A percentile compares a stretch with the other conserved stretches of the same genome.
Evolutionary conservation across 352 stramenopile species (phyloP).

Genomic region (Phytopythium helicoides): DNA sequence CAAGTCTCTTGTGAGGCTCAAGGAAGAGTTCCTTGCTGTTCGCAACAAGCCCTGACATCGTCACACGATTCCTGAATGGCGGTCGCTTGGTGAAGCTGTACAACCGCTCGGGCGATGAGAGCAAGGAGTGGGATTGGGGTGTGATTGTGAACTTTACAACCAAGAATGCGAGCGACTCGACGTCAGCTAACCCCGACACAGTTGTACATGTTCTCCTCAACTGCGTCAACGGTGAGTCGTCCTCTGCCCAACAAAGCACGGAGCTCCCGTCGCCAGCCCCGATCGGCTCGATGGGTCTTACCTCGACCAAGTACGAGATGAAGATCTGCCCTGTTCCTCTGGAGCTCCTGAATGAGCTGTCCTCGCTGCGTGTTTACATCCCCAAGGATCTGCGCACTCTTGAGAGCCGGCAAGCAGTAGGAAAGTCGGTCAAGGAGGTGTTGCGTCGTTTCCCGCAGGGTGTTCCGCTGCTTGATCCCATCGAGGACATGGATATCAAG

Average conservation of each 20-base stretch:
- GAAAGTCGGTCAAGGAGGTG: constrained; percentile 80
- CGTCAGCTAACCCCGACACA: constrained; percentile 56
- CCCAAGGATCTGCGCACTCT: constrained; percentile 76
- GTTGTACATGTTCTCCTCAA: constrained; percentile 82
- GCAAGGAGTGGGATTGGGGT: constrained; percentile 76
- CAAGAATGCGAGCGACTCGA: constrained; percentile 69
- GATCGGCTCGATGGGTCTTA: constrained; percentile 55
- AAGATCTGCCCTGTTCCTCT: constrained; percentile 85
- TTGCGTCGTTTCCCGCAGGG: constrained; percentile 75
- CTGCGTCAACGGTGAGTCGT: constrained; percentile 34
- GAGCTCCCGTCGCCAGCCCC: constrained; percentile 53
- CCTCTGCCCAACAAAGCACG: constrained; percentile 19
- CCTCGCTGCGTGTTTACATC: constrained; percentile 82
- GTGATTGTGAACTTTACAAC: constrained; percentile 87
- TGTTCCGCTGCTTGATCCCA: constrained; percentile 91
- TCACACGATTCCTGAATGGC: constrained; percentile 93
- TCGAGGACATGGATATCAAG: constrained; percentile 95
- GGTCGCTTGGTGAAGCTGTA: constrained; percentile 91
- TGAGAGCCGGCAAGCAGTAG: constrained; percentile 70
- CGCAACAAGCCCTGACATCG: constrained; percentile 91
- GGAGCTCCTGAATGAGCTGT: constrained; percentile 73
- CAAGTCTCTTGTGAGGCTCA: constrained; percentile 89
- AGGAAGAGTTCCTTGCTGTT: constrained; percentile 91
- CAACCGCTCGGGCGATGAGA: constrained; percentile 10
- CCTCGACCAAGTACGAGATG: constrained; percentile 61